Conservation (phyloP, 2,329 filamentous ascomycete genomes). For the Teratosphaeria destructans region DNA sequence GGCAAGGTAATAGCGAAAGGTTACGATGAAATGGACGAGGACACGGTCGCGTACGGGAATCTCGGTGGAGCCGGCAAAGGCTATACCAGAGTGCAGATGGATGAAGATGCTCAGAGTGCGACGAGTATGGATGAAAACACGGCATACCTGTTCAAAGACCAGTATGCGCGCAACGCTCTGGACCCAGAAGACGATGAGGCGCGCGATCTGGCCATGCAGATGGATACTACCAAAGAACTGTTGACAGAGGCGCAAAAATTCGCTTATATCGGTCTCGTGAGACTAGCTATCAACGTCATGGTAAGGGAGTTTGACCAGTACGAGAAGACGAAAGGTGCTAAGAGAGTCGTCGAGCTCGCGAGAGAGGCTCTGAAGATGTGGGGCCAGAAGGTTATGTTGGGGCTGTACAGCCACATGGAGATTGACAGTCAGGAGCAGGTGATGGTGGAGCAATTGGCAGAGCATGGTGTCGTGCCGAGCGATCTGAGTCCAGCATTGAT, state of each 20-base stretch:
- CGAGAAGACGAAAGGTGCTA: slow-evolving; percentile 53
- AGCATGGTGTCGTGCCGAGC: slow-evolving; percentile 75
- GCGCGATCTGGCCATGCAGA: slow-evolving; percentile 73
- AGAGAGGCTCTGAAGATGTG: slow-evolving; percentile 84
- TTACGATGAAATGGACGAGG: slow-evolving; percentile 57
- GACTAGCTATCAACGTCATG: slow-evolving; percentile 72
- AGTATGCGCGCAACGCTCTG: slow-evolving; percentile 46
- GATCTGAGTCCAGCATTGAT: slow-evolving; percentile 82
- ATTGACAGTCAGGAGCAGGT: slow-evolving; percentile 84
- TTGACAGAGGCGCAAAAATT: slow-evolving; percentile 92
- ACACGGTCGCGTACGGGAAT: slow-evolving; percentile 60
- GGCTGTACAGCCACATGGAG: slow-evolving; percentile 92
- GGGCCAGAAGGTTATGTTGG: slow-evolving; percentile 96
- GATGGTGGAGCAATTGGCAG: slow-evolving; percentile 95
- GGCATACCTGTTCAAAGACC: slow-evolving; percentile 81
- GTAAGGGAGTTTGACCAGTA: slow-evolving; percentile 55
- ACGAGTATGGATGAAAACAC: slow-evolving; percentile 98
- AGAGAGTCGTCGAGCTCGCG: slow-evolving; percentile 60
- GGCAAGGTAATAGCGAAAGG: slow-evolving; percentile 78
- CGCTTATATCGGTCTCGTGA: slow-evolving; percentile 85
- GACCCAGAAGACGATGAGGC: slow-evolving; percentile 61
- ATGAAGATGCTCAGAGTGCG: slow-evolving; percentile 86
- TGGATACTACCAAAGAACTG: slow-evolving; percentile 91
- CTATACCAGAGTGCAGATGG: slow-evolving; percentile 88
- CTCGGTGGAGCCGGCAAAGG: slow-evolving; percentile 87